phyloP scores from a whole-genome alignment of 1,284 basidiomycete genomes.

The Pterula multifida region DNA sequence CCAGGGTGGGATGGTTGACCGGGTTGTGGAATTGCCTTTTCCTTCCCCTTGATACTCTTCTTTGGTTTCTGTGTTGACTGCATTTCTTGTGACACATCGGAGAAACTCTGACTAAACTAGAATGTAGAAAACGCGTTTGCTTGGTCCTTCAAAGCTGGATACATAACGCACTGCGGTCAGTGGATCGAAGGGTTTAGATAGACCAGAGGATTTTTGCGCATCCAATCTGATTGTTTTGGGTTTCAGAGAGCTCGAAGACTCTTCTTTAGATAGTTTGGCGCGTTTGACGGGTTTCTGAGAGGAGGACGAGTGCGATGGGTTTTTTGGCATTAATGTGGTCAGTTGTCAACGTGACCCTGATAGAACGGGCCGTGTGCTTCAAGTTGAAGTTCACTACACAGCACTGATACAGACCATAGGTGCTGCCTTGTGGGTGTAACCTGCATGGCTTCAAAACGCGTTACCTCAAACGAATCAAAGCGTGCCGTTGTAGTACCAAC shows the following conservation, averaged over 20 bases:
- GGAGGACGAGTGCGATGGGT: not conserved
- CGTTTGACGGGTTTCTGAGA: not conserved
- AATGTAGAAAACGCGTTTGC: conserved; percentile 14
- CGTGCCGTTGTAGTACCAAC: no score
- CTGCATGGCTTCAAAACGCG: no score
- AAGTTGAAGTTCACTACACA: no score
- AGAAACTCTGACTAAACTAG: conserved; percentile 11
- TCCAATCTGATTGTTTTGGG: conserved; percentile 26
- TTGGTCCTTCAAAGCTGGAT: conserved; percentile 1
- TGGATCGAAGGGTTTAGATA: conserved; percentile 30
- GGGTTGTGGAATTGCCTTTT: conserved; percentile 21
- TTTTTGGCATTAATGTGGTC: not conserved
- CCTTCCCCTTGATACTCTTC: conserved; percentile 29
- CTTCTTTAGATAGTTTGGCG: not conserved
- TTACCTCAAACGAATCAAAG: no score
- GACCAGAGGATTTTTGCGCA: conserved; percentile 12
- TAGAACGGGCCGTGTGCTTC: no score
- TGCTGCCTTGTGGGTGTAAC: no score
- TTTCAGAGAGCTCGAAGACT: conserved; percentile 10
- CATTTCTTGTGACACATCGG: conserved; percentile 5
- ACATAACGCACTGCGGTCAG: conserved; percentile 30
- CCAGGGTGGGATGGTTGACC: conserved; percentile 4
- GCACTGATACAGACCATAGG: no score
- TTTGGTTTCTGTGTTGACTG: conserved; percentile 7
- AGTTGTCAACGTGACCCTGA: not conserved